phyloP scores from a whole-genome alignment of 2,329 filamentous ascomycete species.

The Colletotrichum horii region DNA sequence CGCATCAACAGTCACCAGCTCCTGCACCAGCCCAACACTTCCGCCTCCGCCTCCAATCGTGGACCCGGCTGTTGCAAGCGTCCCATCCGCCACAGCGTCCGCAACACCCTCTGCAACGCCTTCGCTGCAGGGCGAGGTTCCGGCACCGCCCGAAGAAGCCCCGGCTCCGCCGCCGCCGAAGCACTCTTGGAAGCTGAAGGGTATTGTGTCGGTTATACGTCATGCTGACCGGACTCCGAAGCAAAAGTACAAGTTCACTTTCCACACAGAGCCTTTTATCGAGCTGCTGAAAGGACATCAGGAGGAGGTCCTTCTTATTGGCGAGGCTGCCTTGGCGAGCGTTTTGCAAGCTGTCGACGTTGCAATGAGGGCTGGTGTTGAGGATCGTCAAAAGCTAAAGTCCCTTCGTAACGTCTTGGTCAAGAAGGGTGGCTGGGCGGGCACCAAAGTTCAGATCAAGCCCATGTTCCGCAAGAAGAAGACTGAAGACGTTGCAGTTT shows the following conservation, averaged over 20 bases:
- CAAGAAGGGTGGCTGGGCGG: constrained; percentile 92
- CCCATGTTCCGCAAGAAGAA: constrained; percentile 96
- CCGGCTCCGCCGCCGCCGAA: constrained; percentile 76
- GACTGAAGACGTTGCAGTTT: constrained; percentile 56
- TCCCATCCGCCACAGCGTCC: constrained; percentile 43
- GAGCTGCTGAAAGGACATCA: constrained; percentile 93
- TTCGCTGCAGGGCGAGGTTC: constrained; percentile 36
- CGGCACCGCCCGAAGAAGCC: constrained; percentile 40
- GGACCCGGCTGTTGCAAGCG: constrained; percentile 23
- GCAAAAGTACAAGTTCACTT: constrained; percentile 99
- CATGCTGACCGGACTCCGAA: constrained; percentile 98
- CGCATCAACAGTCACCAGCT: constrained; percentile 39
- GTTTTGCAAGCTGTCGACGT: constrained; percentile 87
- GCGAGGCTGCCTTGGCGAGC: constrained; percentile 85
- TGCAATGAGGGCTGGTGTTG: constrained; percentile 78
- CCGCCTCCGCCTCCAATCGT: constrained; percentile 33
- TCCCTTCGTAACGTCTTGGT: constrained; percentile 84
- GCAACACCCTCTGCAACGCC: constrained; percentile 41
- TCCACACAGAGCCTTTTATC: constrained; percentile 95
- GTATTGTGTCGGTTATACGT: constrained; percentile 93
- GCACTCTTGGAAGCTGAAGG: constrained; percentile 97
- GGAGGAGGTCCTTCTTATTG: constrained; percentile 93
- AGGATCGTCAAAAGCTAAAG: constrained; percentile 87
- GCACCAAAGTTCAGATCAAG: constrained; percentile 98
- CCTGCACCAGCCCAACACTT: constrained; percentile 37